Percentiles rank a stretch among this genome's conserved stretches.
phyloP scores from a whole-genome alignment of 2,329 filamentous ascomycete genomes.

The Aspergillus aculeatinus region DNA sequence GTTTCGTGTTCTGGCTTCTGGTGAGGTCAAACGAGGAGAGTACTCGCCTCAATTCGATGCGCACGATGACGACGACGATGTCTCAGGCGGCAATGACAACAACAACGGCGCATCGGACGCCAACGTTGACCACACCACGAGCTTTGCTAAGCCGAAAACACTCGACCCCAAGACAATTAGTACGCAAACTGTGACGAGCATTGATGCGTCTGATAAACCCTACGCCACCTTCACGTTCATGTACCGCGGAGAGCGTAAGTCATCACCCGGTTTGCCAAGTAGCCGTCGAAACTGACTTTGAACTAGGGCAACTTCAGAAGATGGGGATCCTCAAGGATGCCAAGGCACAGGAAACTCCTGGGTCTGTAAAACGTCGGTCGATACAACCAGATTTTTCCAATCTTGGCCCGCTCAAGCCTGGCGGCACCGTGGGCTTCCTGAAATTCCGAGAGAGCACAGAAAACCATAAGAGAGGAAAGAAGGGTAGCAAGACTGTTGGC shows the following conservation, averaged over 20 bases:
- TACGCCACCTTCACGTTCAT: constrained; percentile 98
- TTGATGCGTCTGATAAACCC: constrained; percentile 92
- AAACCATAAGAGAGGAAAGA: constrained; percentile 57
- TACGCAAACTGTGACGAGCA: constrained; percentile 97
- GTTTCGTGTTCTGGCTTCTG: constrained; percentile 90
- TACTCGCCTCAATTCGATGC: constrained; percentile 98
- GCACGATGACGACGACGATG: constrained; percentile 86
- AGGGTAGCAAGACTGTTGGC: constrained; percentile 53
- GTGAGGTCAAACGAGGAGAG: constrained; percentile 96
- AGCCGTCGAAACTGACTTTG: not conserved
- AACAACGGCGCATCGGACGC: constrained; percentile 66
- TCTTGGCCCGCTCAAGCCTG: constrained; percentile 77
- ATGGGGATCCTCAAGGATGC: constrained; percentile 80
- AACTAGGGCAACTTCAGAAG: constrained; percentile 84
- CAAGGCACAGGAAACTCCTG: constrained; percentile 61
- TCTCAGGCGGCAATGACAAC: constrained; percentile 51
- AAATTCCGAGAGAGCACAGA: constrained; percentile 74
- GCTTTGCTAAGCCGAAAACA: constrained; percentile 94
- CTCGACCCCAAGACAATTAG: constrained; percentile 96
- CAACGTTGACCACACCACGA: constrained; percentile 94
- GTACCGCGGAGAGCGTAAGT: constrained; percentile 90
- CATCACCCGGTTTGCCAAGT: not conserved
- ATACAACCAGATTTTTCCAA: constrained; percentile 81
- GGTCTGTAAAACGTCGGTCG: constrained; percentile 72
- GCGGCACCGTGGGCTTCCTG: constrained; percentile 87